Evolutionary conservation across 2,329 filamentous ascomycete species (phyloP).

Genomic region (Trichoderma endophyticum): DNA sequence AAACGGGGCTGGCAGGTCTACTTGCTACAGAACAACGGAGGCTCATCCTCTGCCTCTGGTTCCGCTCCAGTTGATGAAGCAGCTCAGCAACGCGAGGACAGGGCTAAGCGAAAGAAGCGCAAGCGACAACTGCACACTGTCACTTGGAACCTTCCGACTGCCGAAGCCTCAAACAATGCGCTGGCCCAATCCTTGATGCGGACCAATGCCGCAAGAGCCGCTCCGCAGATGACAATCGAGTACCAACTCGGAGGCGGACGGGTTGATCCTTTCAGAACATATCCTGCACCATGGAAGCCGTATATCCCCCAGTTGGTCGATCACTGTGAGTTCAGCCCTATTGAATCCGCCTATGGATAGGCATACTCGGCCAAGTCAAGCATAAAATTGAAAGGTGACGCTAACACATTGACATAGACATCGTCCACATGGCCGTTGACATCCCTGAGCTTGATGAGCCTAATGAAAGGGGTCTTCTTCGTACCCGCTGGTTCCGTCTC

Average conservation of each 20-base stretch:
- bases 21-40: constrained; percentile 3
- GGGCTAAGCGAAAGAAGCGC: constrained; percentile 11
- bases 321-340: constrained; percentile 24
- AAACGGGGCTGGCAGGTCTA: constrained; percentile 24
- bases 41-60: not conserved
- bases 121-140: constrained; percentile 6
- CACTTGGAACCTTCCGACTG: not conserved
- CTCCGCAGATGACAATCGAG: constrained; percentile 19
- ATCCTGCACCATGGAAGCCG: constrained; percentile 24
- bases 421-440: constrained; percentile 31
- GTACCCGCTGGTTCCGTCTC: constrained; percentile 30
- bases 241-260: constrained; percentile 26
- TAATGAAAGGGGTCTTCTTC: constrained; percentile 26
- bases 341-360: not conserved
- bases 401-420: constrained; percentile 21
- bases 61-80: not conserved
- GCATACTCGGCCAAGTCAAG: not conserved
- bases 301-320: constrained; percentile 27
- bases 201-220: not conserved
- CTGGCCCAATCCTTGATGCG: not conserved
- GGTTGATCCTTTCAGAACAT: constrained; percentile 27
- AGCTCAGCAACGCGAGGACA: not conserved
- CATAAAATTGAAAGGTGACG: not conserved
- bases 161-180: not conserved
- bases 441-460: constrained; percentile 30